Evolutionary conservation across 805 yeast genomes (phyloP).

Genomic region (Nakazawaea molendinolei): DNA sequence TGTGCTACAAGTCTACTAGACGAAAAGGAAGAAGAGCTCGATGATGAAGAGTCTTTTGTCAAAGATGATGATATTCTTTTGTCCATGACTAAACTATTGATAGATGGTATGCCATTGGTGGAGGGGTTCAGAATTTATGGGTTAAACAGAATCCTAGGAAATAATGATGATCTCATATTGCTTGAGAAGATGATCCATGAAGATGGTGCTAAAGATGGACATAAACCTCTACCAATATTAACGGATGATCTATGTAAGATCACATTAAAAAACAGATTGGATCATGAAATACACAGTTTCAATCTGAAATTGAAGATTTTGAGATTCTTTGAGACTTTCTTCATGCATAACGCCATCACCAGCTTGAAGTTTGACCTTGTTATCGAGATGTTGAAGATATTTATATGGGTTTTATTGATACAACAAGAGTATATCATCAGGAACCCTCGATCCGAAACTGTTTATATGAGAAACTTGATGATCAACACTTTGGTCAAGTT

Average conservation of each 20-base stretch:
- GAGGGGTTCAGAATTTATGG: conserved; percentile 44
- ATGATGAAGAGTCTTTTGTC: conserved; percentile 11
- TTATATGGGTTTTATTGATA: conserved; percentile 36
- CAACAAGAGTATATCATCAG: conserved; percentile 42
- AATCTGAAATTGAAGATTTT: conserved; percentile 39
- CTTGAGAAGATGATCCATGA: conserved; percentile 37
- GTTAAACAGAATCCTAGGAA: conserved; percentile 46
- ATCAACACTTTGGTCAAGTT: conserved; percentile 34
- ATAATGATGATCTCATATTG: conserved; percentile 35
- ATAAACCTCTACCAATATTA: conserved; percentile 22
- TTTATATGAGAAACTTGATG: conserved; percentile 30
- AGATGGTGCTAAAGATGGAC: neutral
- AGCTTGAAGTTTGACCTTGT: conserved; percentile 19
- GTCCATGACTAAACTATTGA: conserved; percentile 17
- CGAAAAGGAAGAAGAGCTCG: conserved; percentile 12
- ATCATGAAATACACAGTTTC: conserved; percentile 38
- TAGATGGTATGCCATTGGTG: conserved; percentile 34
- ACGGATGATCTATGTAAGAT: conserved; percentile 11
- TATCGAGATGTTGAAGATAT: conserved; percentile 30
- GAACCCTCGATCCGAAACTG: conserved; percentile 36
- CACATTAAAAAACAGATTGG: conserved; percentile 19
- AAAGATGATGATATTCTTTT: conserved; percentile 10
- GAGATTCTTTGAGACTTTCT: conserved; percentile 39
- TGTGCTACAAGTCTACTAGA: conserved; percentile 27
- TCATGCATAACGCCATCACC: conserved; percentile 21